Evolutionary conservation across 164 flowering plant species (phyloP), one percentile per base, ranked within the genome.

Genomic region (Stephania yunnanensis): DNA sequence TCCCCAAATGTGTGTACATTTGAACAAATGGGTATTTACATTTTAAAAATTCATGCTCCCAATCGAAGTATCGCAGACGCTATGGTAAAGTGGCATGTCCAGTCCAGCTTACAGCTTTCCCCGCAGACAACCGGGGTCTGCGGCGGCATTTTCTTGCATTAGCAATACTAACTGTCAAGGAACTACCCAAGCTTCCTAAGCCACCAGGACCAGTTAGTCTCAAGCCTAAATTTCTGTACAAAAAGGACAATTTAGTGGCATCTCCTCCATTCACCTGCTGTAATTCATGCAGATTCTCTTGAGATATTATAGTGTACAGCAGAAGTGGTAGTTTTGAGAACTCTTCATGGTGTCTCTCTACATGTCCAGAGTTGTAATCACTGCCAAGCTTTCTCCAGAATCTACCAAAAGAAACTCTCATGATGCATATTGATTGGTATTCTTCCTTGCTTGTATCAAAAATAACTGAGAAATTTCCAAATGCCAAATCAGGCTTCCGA

Each of bases 391-490:
- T 81, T 78, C 70, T 61, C 45, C 20, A 46, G 6, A 80, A 61
- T 71, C 78, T 79, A 31, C 82, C 90, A 75, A 91, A 75, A 67
- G 80, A 80, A 67, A 91, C 85, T 81, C 86, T 83, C 93, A 93
- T 68, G 48, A 95, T 63, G 72, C 92, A 96, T 82, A 87, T 67
- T 29, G 97, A 81, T 63, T 81, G 84, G n/a, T 85, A 85, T 64
- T 87, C 89, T 68, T 83, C 86, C 45, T 80, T 73, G 46, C 79
- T 81, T 77, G 91, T 86, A 77, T 89, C 84, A 70, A 90, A 92
- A 58, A 92, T 78, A 80, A 89, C 87, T 15, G 80, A 77, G 73
- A 93, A 86, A 46, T 82, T 89, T 44, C 98, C 99, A 81, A 83
- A 83, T 70, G 72, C 85, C 53, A 92, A 66, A 85, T 95, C 97